Percentiles rank a stretch among this genome's conserved stretches.
These are phyloP conservation scores for Cucurbita argyrosperma DNA, from an alignment of 306 rosid genomes.

Conservation along the genomic window DNA sequence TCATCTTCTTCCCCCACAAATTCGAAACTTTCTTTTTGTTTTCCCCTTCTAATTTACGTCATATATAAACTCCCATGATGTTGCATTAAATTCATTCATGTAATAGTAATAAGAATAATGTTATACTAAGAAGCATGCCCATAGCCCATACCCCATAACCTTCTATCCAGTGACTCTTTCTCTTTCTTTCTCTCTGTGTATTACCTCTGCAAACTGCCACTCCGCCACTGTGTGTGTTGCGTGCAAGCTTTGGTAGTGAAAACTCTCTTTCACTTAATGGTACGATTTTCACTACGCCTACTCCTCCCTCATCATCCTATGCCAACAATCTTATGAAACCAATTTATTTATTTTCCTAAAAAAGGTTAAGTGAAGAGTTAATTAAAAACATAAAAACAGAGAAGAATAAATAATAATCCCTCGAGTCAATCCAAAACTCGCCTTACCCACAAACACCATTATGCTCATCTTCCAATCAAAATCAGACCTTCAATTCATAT, in stretches of 20 bases:
- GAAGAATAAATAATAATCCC: constrained; percentile 52
- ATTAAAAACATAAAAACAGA: constrained; percentile 12
- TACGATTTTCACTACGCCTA: constrained; percentile 1
- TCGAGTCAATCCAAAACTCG: constrained; percentile 86
- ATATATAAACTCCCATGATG: background rate
- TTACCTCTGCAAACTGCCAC: background rate
- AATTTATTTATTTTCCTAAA: background rate
- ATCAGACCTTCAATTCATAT: constrained; percentile 4
- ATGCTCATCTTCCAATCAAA: constrained; percentile 68
- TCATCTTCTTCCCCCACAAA: constrained; percentile 4
- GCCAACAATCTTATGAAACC: no score
- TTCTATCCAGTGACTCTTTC: background rate
- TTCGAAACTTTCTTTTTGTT: constrained; percentile 6
- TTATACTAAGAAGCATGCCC: background rate
- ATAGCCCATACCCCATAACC: background rate
- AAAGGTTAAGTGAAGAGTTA: constrained; percentile 1
- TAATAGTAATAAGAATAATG: no score
- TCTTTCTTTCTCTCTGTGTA: background rate
- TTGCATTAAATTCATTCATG: no score
- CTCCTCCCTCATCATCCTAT: background rate
- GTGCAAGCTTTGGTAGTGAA: constrained; percentile 14
- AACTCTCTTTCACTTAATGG: constrained; percentile 4
- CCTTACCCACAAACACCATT: constrained; percentile 12
- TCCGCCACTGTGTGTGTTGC: constrained; percentile 8
- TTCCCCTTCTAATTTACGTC: background rate